These are phyloP conservation scores for Prillingera fragicola DNA, from an alignment of 1,284 basidiomycete genomes.

Conservation along the genomic window DNA sequence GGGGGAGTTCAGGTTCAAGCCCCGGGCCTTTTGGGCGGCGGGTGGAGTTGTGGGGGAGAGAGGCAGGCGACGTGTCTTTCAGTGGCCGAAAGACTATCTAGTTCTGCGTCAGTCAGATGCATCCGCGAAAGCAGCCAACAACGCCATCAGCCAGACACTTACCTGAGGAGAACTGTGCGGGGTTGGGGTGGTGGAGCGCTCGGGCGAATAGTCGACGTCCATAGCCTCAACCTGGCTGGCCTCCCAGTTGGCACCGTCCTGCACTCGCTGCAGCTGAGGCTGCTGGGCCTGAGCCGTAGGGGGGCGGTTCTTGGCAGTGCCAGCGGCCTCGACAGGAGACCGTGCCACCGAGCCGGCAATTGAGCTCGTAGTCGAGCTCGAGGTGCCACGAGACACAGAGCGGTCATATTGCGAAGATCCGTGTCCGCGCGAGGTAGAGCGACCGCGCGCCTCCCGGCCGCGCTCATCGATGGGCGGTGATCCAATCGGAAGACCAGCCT, in stretches of 20 bases:
- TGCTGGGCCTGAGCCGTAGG: not conserved
- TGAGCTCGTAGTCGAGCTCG: conserved; percentile 19
- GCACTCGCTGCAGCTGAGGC: conserved; percentile 25
- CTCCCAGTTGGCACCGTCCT: conserved; percentile 20
- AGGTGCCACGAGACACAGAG: conserved; percentile 32
- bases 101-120: conserved; percentile 24
- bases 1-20: conserved; percentile 2
- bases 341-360: conserved; percentile 14
- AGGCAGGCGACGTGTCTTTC: conserved; percentile 44
- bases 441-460: conserved; percentile 4
- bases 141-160: conserved; percentile 16
- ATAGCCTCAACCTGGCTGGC: conserved; percentile 18
- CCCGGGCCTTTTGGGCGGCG: conserved; percentile 7
- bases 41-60: conserved; percentile 37
- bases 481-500: conserved; percentile 17
- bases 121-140: not conserved
- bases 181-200: conserved; percentile 44
- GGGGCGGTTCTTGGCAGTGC: too few species aligned
- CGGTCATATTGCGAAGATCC: conserved; percentile 29
- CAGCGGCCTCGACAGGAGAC: conserved; percentile 11
- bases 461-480: conserved; percentile 15
- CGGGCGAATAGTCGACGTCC: conserved; percentile 39
- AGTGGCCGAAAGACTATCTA: conserved; percentile 44
- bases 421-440: conserved; percentile 19
- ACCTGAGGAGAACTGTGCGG: conserved; percentile 50